Evolutionary conservation across 192 early-diverging fungal genomes (phyloP), one percentile per base, ranked within the genome.

Genomic region (Backusella morwellensis): DNA sequence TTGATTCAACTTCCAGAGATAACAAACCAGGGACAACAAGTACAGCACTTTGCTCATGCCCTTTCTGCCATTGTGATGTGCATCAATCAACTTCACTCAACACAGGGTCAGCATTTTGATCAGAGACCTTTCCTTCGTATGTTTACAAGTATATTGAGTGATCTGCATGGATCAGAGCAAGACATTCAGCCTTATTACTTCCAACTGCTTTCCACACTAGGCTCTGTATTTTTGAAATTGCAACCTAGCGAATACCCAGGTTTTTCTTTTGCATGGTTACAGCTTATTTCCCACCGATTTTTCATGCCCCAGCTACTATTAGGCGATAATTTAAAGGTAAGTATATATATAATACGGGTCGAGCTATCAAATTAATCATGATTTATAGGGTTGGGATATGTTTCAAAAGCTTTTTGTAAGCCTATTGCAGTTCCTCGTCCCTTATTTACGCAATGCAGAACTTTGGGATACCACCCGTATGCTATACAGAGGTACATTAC

Each of bases 231-330:
- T 7, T 50, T 50, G 21, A 50, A 50, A 50, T 50, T 50, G 7
- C 92, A 93, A 74, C 98, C 98, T 23, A 78, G 88, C n/a, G 89
- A 91, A 72, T 90, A 98, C 75, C 97, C 98, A 63, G 96, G 96
- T 6, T 98, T 98, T 79, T 91, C 92, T 29, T 97, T 96, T 80
- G 93, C 94, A 50, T 99, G 98, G 97, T 85, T 98, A 21, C 93
- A 94, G 80, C 85, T 99, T 70, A 93, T 97, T 38, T 95, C 97
- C 38, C 98, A 99, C 80, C 87, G 97, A 0, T 90, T 90, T 77
- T 95, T 97, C 75, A 93, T 99, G 94, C 93, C 97, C 29, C 93
- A 93, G 56, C 85, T 98, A 36, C 83, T 95, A 29, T 69, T 90
- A 40, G 85, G 88, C 17, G 95, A 95, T 73, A 89, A 89, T 75